Conservation (phyloP, 306 rosid species). For the Gastrolobium villosum region DNA sequence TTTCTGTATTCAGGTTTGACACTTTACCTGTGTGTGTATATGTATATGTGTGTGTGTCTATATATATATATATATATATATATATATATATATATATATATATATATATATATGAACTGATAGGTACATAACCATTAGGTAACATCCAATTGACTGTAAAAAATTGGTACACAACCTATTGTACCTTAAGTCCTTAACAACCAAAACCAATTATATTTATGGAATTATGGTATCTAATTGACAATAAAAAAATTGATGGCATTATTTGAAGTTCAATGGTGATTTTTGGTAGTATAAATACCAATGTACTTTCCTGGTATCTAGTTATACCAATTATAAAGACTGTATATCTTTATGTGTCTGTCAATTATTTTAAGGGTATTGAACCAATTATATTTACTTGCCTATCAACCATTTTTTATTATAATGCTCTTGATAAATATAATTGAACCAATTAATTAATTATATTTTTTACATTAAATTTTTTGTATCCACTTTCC, state of each 20-base stretch:
- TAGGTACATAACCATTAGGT: constrained; percentile 2
- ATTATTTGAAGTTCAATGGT: not conserved
- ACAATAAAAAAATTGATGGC: not conserved
- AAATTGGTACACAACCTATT: not conserved
- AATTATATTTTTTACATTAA: not conserved
- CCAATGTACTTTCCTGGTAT: not conserved
- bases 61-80: too few relatives aligned
- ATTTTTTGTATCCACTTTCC: not conserved
- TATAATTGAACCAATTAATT: not conserved
- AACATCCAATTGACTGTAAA: not conserved
- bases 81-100: not conserved
- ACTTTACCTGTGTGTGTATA: not conserved
- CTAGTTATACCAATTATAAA: not conserved
- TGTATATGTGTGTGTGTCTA: not conserved
- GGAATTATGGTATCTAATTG: not conserved
- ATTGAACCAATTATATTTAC: not conserved
- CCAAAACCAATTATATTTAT: not conserved
- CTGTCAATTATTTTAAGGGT: not conserved
- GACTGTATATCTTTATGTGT: not conserved
- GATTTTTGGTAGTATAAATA: not conserved
- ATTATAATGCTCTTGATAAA: not conserved
- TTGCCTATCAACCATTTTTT: not conserved
- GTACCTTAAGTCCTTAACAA: not conserved
- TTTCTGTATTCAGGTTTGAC: constrained; percentile 94
- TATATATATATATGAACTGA: not conserved